phyloP scores from a whole-genome alignment of 257 asterid species.

The Nicotiana sylvestris region DNA sequence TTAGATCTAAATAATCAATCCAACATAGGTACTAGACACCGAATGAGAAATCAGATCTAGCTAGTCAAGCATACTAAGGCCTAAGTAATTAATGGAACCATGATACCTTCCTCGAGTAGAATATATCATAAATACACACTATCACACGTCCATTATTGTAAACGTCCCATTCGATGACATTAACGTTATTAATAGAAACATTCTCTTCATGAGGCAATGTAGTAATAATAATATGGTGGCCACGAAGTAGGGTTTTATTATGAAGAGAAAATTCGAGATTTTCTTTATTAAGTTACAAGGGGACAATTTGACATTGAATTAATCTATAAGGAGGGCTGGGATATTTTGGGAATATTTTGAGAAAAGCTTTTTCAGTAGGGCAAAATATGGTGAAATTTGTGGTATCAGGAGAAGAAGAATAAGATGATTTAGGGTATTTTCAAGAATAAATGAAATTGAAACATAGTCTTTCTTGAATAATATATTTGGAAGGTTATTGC shows the following conservation, averaged over 20 bases:
- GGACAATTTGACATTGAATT: background rate
- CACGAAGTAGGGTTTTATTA: background rate
- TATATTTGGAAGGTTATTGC: background rate
- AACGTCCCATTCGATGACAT: background rate
- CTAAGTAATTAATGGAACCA: background rate
- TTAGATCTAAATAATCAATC: too few relatives aligned
- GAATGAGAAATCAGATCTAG: too few relatives aligned
- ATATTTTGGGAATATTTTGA: background rate
- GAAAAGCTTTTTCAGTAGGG: background rate
- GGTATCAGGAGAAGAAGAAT: background rate
- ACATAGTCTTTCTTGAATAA: background rate
- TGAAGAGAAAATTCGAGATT: background rate
- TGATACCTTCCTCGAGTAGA: background rate
- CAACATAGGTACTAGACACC: too few relatives aligned
- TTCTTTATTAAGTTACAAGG: background rate
- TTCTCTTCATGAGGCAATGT: background rate
- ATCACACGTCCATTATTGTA: background rate
- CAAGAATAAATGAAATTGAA: background rate
- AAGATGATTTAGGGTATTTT: background rate
- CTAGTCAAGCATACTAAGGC: too few relatives aligned
- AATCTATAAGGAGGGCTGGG: background rate
- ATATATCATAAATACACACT: background rate
- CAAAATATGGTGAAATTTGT: background rate
- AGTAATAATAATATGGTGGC: background rate
- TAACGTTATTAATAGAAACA: background rate